Base-by-base conservation (phyloP, 225 moss, liverwort and hornwort genomes). In the Rhytidiadelphus loreus region DNA sequence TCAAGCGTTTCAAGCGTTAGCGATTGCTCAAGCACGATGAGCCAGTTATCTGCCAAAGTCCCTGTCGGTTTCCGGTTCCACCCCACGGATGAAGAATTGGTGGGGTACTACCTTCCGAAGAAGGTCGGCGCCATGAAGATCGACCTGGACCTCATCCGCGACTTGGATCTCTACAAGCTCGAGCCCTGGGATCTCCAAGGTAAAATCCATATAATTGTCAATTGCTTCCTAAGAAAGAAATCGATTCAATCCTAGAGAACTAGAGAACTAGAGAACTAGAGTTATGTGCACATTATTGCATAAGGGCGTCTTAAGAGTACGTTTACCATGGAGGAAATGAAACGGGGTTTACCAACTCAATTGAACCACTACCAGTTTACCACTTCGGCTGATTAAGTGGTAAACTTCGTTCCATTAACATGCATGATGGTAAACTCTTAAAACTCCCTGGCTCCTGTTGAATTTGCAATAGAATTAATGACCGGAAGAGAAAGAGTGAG, bases 181-280 rank as follows among this genome's bases (percentile, higher is more conserved):
- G 97, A 97, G 90, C 97, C 97, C 28, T 96, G 96, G 97, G 96
- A 97, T 76, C 96, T 97, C 50, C 94, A 96, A 96, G 96, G 93
- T 93, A 69, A 43, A 17, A 64, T 64, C 16, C 50, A 50, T 25
- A 33, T n/a, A n/a, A n/a, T 23, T 23, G 32, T 11, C 33, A 43
- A 33, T 81, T 7, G 61, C 61, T 22, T 61, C 10, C 39, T 43
- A 43, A 80, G 41, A 19, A 41, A 58, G 29, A 39, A 12, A 8
- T 28, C 1, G 21, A 33, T 32, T 39, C 4, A 52, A 16, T 52
- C 43, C 23, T 81, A 59, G 59, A 39, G 30, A 43, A 41, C 41
- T 80, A 37, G n/a, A n/a, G n/a, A n/a, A 14, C 15, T 13, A 52
- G 29, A 58, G 39, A 80, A 58, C 80, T 59, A 41, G 80, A 39